These are phyloP conservation scores for Tuber aestivum DNA, from an alignment of 495 filamentous ascomycete genomes.

Conservation along the genomic window DNA sequence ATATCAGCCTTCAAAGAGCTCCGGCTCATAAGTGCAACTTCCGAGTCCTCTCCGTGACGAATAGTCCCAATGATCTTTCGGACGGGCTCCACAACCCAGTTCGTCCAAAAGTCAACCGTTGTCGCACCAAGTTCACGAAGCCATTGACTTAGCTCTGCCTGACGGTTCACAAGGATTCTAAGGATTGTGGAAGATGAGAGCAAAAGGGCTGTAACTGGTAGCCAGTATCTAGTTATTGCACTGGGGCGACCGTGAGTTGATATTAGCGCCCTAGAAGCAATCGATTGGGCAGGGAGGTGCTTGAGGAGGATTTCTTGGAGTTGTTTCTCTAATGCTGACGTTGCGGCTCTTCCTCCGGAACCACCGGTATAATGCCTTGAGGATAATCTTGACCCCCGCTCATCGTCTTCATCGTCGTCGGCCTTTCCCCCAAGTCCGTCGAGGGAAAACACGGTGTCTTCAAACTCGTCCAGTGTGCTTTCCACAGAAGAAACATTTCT, in stretches of 20 bases:
- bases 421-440: constrained; percentile 37
- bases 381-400: neutral
- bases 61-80: constrained; percentile 84
- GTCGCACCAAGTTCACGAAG: constrained; percentile 68
- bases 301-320: constrained; percentile 59
- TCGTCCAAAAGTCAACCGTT: constrained; percentile 79
- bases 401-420: constrained; percentile 39
- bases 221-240: constrained; percentile 76
- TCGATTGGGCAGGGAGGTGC: constrained; percentile 56
- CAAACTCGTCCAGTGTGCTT: constrained; percentile 59
- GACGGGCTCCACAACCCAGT: constrained; percentile 86
- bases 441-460: constrained; percentile 60
- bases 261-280: constrained; percentile 49
- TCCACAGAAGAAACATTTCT: constrained; percentile 52
- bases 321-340: constrained; percentile 58
- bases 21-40: constrained; percentile 92
- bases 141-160: constrained; percentile 70
- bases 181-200: constrained; percentile 75
- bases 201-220: constrained; percentile 61
- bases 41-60: constrained; percentile 78
- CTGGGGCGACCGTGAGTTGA: constrained; percentile 67
- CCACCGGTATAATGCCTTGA: constrained; percentile 28
- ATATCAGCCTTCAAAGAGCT: constrained; percentile 81
- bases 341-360: constrained; percentile 39
- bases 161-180: constrained; percentile 63